Percentiles rank a stretch among this genome's conserved stretches.
These are phyloP conservation scores for Fonsecaea nubica DNA, from an alignment of 2,329 filamentous ascomycete species.

Conservation along the genomic window DNA sequence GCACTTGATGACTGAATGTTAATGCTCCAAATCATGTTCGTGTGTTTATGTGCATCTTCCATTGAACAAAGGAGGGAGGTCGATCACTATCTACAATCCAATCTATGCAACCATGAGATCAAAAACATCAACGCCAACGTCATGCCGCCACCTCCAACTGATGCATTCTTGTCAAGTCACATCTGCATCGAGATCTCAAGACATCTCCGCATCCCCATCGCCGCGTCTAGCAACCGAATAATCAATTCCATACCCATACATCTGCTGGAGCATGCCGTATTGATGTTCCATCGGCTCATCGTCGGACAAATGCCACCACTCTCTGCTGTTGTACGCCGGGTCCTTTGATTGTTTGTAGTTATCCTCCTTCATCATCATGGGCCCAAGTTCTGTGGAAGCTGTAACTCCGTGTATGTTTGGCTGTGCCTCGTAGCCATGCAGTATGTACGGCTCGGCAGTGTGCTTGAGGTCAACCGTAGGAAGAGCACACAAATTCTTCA, in stretches of 20 bases:
- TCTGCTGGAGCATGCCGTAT: slow-evolving; percentile 48
- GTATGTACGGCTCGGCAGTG: slow-evolving; percentile 81
- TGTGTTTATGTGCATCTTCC: slow-evolving; percentile 4
- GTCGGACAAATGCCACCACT: slow-evolving; percentile 47
- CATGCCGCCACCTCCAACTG: slow-evolving; percentile 2
- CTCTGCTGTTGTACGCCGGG: slow-evolving; percentile 50
- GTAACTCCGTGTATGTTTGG: slow-evolving; percentile 68
- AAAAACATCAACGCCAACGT: slow-evolving; percentile 11
- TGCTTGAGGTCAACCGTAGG: slow-evolving; percentile 46
- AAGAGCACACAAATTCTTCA: slow-evolving; percentile 55
- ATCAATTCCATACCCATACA: slow-evolving; percentile 34
- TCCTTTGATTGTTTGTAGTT: slow-evolving; percentile 49
- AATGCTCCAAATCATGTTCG: too few relatives aligned
- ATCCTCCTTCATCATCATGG: slow-evolving; percentile 24
- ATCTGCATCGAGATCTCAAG: slow-evolving; percentile 10
- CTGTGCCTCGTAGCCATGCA: slow-evolving; percentile 76
- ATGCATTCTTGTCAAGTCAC: background rate
- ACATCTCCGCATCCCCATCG: slow-evolving; percentile 37
- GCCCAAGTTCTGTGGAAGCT: slow-evolving; percentile 30
- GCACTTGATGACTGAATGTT: background rate
- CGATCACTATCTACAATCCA: slow-evolving; percentile 25
- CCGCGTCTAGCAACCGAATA: slow-evolving; percentile 25
- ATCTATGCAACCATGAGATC: slow-evolving; percentile 28
- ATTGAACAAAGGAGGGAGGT: slow-evolving; percentile 16
- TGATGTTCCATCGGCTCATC: slow-evolving; percentile 48